Conservation (phyloP, 2,329 filamentous ascomycete species). For the Trichoderma breve region DNA sequence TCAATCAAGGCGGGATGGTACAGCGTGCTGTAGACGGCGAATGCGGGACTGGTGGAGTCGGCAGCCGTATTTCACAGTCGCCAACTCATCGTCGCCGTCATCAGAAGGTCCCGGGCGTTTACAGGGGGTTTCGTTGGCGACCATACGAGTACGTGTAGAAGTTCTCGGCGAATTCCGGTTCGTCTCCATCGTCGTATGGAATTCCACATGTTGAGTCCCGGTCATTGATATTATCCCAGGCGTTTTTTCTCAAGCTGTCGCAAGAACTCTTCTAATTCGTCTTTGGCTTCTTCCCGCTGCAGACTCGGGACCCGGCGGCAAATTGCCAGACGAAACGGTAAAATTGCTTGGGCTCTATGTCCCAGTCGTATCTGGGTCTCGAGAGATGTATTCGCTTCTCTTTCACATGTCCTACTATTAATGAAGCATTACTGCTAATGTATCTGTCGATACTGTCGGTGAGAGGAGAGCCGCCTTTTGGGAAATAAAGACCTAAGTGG, state of each 20-base stretch:
- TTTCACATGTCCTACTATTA: not conserved
- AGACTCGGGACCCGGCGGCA: not conserved
- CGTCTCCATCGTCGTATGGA: not conserved
- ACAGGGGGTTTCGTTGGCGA: not conserved
- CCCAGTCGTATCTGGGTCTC: not conserved
- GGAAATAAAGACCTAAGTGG: not conserved
- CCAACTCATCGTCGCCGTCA: not conserved
- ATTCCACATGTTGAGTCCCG: not conserved
- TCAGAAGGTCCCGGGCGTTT: not conserved
- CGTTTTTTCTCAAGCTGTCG: not conserved
- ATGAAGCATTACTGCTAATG: not conserved
- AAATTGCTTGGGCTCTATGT: not conserved
- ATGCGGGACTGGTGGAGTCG: not conserved
- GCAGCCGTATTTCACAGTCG: not conserved
- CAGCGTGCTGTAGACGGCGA: not conserved
- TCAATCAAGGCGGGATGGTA: not conserved
- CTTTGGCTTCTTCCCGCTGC: not conserved
- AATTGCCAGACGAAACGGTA: not conserved
- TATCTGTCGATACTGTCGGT: not conserved
- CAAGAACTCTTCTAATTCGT: not conserved
- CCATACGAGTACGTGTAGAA: not conserved
- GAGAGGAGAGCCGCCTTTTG: not conserved
- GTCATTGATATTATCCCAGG: not conserved
- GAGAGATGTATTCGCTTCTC: not conserved
- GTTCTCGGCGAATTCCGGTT: not conserved